Conservation (phyloP, 2,329 filamentous ascomycete species). For the Colletotrichum nymphaeae region DNA sequence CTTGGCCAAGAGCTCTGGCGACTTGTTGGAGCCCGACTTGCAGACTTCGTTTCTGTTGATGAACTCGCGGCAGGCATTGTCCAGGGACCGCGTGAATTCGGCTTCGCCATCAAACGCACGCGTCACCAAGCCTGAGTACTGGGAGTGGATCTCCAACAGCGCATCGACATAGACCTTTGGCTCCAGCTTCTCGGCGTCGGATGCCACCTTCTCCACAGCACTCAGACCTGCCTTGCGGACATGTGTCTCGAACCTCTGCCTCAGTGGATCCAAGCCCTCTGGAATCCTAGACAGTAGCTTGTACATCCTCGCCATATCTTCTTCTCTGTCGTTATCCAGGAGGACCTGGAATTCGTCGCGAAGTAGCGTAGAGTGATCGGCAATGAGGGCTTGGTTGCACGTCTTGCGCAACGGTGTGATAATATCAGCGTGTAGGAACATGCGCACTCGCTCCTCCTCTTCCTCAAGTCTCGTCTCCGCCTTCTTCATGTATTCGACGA, state of each 20-base stretch:
- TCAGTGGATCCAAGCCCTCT: constrained; percentile 89
- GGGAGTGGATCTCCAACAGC: constrained; percentile 90
- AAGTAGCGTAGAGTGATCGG: constrained; percentile 85
- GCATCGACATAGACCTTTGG: constrained; percentile 98
- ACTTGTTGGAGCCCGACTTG: constrained; percentile 92
- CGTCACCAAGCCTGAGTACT: constrained; percentile 92
- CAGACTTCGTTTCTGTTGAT: constrained; percentile 98
- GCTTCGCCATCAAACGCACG: constrained; percentile 94
- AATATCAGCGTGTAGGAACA: constrained; percentile 94
- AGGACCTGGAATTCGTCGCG: constrained; percentile 96
- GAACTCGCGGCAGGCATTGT: constrained; percentile 97
- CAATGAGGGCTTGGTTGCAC: constrained; percentile 90
- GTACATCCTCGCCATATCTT: constrained; percentile 98
- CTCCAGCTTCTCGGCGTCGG: constrained; percentile 87
- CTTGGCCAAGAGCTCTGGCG: constrained; percentile 93
- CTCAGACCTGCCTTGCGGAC: constrained; percentile 89
- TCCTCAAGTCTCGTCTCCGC: constrained; percentile 89
- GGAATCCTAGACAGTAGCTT: constrained; percentile 88
- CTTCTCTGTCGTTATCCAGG: constrained; percentile 92
- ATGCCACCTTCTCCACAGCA: constrained; percentile 90
- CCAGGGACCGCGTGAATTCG: constrained; percentile 94
- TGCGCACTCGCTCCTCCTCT: constrained; percentile 91
- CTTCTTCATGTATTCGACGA: constrained; percentile 99
- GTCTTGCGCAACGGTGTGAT: constrained; percentile 84
- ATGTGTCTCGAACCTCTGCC: constrained; percentile 89